Conservation (phyloP, 495 filamentous ascomycete species). For the Margaritispora aquatica region DNA sequence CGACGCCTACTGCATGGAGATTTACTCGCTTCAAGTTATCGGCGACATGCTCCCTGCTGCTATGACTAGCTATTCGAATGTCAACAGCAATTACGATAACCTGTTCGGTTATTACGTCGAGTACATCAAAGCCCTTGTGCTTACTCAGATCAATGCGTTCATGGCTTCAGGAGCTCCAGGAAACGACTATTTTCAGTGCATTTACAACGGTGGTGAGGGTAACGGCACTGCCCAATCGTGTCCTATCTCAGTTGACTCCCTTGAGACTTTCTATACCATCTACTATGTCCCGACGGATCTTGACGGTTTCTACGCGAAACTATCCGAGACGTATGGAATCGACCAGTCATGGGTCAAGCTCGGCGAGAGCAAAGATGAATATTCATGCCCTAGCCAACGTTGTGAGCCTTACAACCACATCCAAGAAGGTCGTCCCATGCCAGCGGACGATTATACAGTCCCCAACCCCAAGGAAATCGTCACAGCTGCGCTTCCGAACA, state of each 20-base stretch:
- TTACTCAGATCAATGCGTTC: background rate
- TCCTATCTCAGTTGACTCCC: background rate
- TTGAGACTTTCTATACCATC: background rate
- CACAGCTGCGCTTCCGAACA: slow-evolving; percentile 1
- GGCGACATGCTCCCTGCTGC: background rate
- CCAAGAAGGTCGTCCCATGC: slow-evolving; percentile 5
- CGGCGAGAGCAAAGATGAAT: background rate
- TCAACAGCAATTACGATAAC: slow-evolving; percentile 10
- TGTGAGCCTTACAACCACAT: background rate
- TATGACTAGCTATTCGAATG: slow-evolving; percentile 7
- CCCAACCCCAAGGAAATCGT: slow-evolving; percentile 21
- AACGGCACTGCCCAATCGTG: background rate
- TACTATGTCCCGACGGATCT: background rate
- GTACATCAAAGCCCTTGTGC: slow-evolving; percentile 11
- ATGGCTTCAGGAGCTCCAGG: slow-evolving; percentile 3
- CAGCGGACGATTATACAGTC: slow-evolving; percentile 1
- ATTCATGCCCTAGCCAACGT: background rate
- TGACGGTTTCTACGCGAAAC: background rate
- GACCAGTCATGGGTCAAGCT: slow-evolving; percentile 8
- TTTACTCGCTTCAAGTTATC: background rate
- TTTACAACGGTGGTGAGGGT: background rate
- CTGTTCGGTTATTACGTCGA: slow-evolving; percentile 14
- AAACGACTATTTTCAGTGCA: slow-evolving; percentile 6
- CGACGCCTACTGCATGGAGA: background rate
- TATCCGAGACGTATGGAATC: background rate